Evolutionary conservation across 2,329 filamentous ascomycete genomes (phyloP).

Genomic region (Lecanosticta acicola): DNA sequence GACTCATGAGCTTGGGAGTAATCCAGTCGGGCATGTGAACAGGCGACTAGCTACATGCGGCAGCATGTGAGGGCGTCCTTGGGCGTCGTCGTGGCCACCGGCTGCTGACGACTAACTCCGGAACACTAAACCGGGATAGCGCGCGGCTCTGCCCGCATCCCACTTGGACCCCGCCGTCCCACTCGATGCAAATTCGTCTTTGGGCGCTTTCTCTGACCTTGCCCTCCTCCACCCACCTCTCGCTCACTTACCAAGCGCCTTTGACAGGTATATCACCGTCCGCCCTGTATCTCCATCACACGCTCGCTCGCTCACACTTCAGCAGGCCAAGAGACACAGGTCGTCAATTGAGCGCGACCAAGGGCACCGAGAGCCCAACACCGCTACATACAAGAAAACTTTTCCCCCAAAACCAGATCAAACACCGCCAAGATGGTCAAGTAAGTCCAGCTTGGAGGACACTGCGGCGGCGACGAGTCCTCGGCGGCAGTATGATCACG

Average conservation of each 20-base stretch:
- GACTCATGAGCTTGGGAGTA: too few relatives aligned
- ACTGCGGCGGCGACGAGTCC: too few relatives aligned
- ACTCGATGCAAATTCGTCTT: not conserved
- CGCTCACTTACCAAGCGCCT: conserved; percentile 12
- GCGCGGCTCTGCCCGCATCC: too few relatives aligned
- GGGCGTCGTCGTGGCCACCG: too few relatives aligned
- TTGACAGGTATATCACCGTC: conserved; percentile 18
- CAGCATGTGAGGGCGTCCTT: too few relatives aligned
- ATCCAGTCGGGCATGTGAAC: too few relatives aligned
- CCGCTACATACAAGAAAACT: not conserved
- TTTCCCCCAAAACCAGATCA: not conserved
- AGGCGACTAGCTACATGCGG: too few relatives aligned
- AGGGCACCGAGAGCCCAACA: not conserved
- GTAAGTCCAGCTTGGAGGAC: conserved; percentile 56
- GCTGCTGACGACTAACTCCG: too few relatives aligned
- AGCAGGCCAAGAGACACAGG: not conserved
- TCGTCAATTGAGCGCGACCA: not conserved
- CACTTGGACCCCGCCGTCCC: not conserved
- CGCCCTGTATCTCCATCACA: conserved; percentile 5
- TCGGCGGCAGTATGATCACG: too few relatives aligned
- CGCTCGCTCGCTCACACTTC: not conserved
- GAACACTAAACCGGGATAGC: too few relatives aligned
- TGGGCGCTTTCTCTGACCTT: not conserved
- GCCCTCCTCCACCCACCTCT: conserved; percentile 1
- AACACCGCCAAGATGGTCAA: conserved; percentile 97